Percentiles rank a stretch among this genome's conserved stretches.
These are phyloP conservation scores for Kodamaea plutei DNA, from an alignment of 1,139 yeast genomes.

Conservation along the genomic window DNA sequence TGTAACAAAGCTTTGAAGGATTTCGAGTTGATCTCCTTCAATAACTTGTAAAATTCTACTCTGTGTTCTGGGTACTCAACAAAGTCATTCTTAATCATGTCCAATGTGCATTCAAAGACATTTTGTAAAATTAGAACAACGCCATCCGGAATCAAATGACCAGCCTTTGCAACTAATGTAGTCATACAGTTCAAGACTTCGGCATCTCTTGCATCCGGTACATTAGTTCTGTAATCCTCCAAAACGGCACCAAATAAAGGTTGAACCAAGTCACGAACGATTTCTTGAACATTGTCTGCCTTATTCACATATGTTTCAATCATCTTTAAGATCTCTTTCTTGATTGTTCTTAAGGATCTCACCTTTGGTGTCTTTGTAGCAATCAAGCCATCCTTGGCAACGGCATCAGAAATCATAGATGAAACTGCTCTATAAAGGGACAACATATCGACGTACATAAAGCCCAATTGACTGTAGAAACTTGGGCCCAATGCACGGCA, in stretches of 20 bases:
- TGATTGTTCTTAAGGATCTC: constrained; percentile 91
- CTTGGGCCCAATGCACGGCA: constrained; percentile 92
- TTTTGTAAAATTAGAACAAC: constrained; percentile 83
- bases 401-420: constrained; percentile 78
- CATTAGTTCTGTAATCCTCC: constrained; percentile 83
- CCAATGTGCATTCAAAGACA: constrained; percentile 90
- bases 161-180: constrained; percentile 82
- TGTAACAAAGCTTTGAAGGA: constrained; percentile 84
- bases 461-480: constrained; percentile 82
- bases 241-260: constrained; percentile 83
- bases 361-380: constrained; percentile 96
- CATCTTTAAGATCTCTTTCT: constrained; percentile 87
- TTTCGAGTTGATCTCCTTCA: constrained; percentile 80
- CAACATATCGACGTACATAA: constrained; percentile 85
- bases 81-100: constrained; percentile 93
- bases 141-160: constrained; percentile 85
- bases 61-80: constrained; percentile 97
- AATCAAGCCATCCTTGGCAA: constrained; percentile 74
- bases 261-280: constrained; percentile 77
- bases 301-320: constrained; percentile 85
- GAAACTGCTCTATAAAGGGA: constrained; percentile 87
- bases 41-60: constrained; percentile 86
- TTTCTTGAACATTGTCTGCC: constrained; percentile 83
- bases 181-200: constrained; percentile 95
- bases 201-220: constrained; percentile 96